Conservation (phyloP, 345 rosid species). For the Geranium brycei region DNA sequence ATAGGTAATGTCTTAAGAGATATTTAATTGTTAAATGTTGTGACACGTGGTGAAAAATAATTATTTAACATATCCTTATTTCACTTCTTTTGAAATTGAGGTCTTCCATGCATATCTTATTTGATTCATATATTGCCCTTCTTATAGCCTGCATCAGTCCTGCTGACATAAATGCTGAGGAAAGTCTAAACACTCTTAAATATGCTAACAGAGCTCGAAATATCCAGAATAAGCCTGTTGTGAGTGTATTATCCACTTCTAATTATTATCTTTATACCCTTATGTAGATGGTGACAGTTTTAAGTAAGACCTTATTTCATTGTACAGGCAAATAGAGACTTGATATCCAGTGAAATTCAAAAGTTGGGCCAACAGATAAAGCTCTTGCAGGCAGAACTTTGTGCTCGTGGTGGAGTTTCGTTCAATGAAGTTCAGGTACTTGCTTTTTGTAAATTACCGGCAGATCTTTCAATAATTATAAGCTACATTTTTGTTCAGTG, state of each 20-base stretch:
- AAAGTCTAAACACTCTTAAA: constrained; percentile 86
- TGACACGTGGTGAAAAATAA: background rate
- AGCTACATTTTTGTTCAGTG: background rate
- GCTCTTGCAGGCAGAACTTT: constrained; percentile 91
- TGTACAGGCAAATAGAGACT: constrained; percentile 81
- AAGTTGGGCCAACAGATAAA: constrained; percentile 95
- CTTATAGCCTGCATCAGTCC: constrained; percentile 91
- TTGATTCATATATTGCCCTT: constrained; percentile 5
- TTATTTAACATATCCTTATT: background rate
- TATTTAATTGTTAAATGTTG: background rate
- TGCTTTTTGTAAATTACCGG: background rate
- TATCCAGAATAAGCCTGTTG: constrained; percentile 93
- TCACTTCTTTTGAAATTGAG: background rate
- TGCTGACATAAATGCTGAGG: constrained; percentile 97
- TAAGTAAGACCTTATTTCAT: constrained; percentile 3
- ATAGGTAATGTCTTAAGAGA: constrained; percentile 42
- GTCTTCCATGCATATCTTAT: background rate
- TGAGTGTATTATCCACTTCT: constrained; percentile 30
- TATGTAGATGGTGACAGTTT: constrained; percentile 4
- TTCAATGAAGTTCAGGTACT: constrained; percentile 77
- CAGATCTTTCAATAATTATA: no score
- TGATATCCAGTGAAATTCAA: constrained; percentile 82
- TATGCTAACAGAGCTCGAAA: constrained; percentile 99
- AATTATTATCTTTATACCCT: background rate
- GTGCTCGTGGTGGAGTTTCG: constrained; percentile 64